These are phyloP conservation scores for Laburnicola sp. DNA, from an alignment of 2,329 filamentous ascomycete genomes.

Conservation along the genomic window DNA sequence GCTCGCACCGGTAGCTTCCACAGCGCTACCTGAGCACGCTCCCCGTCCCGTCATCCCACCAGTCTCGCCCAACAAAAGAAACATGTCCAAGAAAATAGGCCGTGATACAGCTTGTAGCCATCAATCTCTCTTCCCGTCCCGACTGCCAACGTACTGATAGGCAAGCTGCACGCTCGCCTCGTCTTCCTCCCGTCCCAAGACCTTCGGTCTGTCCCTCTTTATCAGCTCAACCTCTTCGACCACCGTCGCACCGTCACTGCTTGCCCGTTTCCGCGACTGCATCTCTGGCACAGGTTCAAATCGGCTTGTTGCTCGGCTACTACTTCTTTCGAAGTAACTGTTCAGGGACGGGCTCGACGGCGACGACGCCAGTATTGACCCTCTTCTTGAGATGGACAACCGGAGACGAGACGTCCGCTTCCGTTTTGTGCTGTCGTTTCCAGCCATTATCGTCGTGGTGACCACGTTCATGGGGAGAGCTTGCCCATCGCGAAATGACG, in stretches of 20 bases:
- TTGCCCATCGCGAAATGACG: neutral
- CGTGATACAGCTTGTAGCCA: neutral
- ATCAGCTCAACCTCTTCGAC: conserved; percentile 10
- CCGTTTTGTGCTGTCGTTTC: conserved; percentile 4
- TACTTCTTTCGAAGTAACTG: neutral
- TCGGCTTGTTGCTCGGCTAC: conserved; percentile 1
- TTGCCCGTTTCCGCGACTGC: conserved; percentile 6
- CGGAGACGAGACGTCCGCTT: conserved; percentile 10
- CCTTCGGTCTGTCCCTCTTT: conserved; percentile 3
- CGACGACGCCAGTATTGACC: neutral
- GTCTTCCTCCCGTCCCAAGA: neutral
- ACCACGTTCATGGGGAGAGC: conserved; percentile 7
- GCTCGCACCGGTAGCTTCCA: no score
- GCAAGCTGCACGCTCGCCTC: neutral
- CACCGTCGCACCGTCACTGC: conserved; percentile 11
- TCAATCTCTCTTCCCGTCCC: neutral
- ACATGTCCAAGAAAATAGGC: neutral
- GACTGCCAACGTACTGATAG: conserved; percentile 1
- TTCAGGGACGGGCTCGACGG: conserved; percentile 4
- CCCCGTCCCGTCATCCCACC: no score
- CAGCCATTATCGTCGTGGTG: conserved; percentile 13
- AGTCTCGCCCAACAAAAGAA: no score
- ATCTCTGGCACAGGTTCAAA: conserved; percentile 3
- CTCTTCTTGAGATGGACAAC: conserved; percentile 10
- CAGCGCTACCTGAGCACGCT: no score